These are phyloP conservation scores for Rubia occidens DNA, from an alignment of 305 asterid species.

Conservation along the genomic window DNA sequence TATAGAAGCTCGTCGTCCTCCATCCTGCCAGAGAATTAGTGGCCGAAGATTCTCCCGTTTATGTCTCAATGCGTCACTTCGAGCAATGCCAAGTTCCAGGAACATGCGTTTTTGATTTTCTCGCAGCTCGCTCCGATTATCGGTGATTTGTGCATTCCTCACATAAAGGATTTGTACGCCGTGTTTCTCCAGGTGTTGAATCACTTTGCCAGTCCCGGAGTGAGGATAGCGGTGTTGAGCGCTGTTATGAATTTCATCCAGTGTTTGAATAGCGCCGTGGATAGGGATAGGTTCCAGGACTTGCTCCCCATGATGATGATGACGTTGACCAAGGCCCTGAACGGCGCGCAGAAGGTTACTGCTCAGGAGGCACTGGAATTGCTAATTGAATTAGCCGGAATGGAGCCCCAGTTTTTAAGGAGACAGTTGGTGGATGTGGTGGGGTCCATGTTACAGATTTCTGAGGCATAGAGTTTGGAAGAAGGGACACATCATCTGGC, in stretches of 20 bases:
- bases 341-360: conserved; percentile 66
- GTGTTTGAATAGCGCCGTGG: conserved; percentile 57
- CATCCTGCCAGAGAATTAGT: conserved; percentile 57
- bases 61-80: conserved; percentile 83
- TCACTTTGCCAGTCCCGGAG: conserved; percentile 48
- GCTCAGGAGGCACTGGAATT: conserved; percentile 90
- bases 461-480: conserved; percentile 70
- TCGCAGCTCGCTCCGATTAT: conserved; percentile 71
- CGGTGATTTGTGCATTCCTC: conserved; percentile 60
- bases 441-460: conserved; percentile 82
- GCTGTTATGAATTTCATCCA: conserved; percentile 48
- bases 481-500: conserved; percentile 90
- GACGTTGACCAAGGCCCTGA: conserved; percentile 77
- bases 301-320: conserved; percentile 82
- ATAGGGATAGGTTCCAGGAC: conserved; percentile 87
- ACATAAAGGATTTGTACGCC: conserved; percentile 62
- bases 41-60: conserved; percentile 82
- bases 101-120: conserved; percentile 70
- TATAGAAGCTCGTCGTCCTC: conserved; percentile 88
- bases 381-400: conserved; percentile 80
- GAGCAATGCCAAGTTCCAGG: conserved; percentile 54
- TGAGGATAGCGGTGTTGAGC: conserved; percentile 70
- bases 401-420: conserved; percentile 79
- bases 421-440: conserved; percentile 86
- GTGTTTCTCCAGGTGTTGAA: conserved; percentile 65